Base-by-base conservation (phyloP, 176 grass and related monocot species). In the Alopecurus myosuroides region DNA sequence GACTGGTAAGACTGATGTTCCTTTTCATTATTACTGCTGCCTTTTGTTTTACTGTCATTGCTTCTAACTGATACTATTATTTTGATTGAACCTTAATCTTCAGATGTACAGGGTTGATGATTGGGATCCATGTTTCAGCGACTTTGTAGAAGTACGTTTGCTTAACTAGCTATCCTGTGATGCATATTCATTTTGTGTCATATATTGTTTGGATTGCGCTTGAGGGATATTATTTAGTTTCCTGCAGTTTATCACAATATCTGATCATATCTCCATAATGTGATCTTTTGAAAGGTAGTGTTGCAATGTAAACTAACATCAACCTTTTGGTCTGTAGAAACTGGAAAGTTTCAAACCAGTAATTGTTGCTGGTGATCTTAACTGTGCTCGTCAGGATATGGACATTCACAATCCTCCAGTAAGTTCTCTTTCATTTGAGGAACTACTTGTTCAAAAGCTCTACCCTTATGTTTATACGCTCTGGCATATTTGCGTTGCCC, bases 331-430 rank as follows among this genome's bases (percentile, higher is more conserved):
- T 91, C 51, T 79, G 64, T 72, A 98, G 92, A 87, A 90, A 80
- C 86, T 98, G 85, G 91, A 98, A 82, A 86, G 82, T 78, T 92
- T 83, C 35, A 98, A 95, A 82, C 91, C 87, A 57, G 93, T 94
- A 74, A 92, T 95, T 90, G 64, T 98, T 84, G 92, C 83, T 50
- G 93, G 95, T 45, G 95, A 95, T 81, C 91, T 98, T 55, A 95
- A 95, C 49, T 89, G 83, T 88, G 91, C 91, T 70, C 80, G 65
- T 62, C 76, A 98, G 74, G 92, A 84, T 77, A 98, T 95, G 40
- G 95, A 98, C 82, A 98, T 98, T 60, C 92, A 82, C 62, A 88
- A 98, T 84, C 95, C 95, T 90, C 71, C 87, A 22, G 95, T 98
- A 86, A 92, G 87, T 61, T 42, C 41, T 62, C 41, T 67, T 58